phyloP scores from a whole-genome alignment of 768 basidiomycete genomes.

The Lactifluus pinguis region DNA sequence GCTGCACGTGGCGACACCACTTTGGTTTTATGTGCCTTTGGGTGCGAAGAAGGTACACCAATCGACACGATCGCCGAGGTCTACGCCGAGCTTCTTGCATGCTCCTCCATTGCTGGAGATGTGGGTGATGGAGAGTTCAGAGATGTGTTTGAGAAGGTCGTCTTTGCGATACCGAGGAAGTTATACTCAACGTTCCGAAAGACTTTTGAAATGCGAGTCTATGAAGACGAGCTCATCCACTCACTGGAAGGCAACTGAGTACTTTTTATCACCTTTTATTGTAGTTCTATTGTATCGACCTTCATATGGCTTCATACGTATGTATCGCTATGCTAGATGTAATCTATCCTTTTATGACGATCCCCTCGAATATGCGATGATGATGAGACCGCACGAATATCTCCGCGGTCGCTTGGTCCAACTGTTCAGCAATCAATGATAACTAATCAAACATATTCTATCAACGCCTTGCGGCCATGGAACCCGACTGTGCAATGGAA shows the following conservation, averaged over 20 bases:
- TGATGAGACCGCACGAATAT: background rate
- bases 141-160: conserved; percentile 15
- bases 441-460: background rate
- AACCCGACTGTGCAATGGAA: background rate
- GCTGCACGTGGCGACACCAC: conserved; percentile 10
- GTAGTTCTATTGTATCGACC: background rate
- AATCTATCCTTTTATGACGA: conserved; percentile 2
- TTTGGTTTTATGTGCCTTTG: conserved; percentile 14
- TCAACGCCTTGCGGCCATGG: background rate
- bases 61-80: conserved; percentile 10
- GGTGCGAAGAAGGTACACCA: conserved; percentile 10
- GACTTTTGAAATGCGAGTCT: conserved; percentile 15
- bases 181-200: conserved; percentile 3
- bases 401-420: background rate
- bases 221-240: conserved; percentile 11
- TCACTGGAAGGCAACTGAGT: conserved; percentile 3
- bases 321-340: background rate
- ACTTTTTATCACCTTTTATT: background rate
- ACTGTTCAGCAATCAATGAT: background rate
- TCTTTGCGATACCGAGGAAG: conserved; percentile 15
- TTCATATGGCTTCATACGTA: background rate
- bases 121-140: conserved; percentile 1
- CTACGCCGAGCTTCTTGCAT: conserved; percentile 18
- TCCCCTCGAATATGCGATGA: background rate
- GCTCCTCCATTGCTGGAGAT: background rate